Evolutionary conservation across 1,139 yeast species (phyloP).

Genomic region (Kodamaea suecica): DNA sequence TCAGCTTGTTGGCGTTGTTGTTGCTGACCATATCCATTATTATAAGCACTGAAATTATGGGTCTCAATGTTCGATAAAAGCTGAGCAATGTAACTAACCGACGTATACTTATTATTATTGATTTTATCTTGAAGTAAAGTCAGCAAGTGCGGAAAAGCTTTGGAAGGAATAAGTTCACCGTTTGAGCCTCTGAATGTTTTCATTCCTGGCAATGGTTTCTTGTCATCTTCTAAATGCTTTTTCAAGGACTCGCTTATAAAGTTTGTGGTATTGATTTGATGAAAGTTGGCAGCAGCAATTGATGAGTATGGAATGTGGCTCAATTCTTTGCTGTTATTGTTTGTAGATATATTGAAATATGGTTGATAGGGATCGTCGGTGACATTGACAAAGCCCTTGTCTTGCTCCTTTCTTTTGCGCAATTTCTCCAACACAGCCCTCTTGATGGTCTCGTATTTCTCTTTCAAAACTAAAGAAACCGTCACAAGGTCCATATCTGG

Average conservation of each 20-base stretch:
- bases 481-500: constrained; percentile 90
- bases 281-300: constrained; percentile 66
- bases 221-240: constrained; percentile 40
- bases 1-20: constrained; percentile 19
- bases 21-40: constrained; percentile 39
- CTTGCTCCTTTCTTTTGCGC: constrained; percentile 67
- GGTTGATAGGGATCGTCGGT: constrained; percentile 93
- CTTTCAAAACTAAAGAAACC: constrained; percentile 69
- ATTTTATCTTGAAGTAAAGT: constrained; percentile 33
- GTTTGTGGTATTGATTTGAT: constrained; percentile 64
- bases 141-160: constrained; percentile 42
- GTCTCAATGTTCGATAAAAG: constrained; percentile 43
- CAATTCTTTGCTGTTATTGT: constrained; percentile 51
- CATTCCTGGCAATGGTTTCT: constrained; percentile 42
- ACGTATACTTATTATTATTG: constrained; percentile 22
- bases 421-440: constrained; percentile 81
- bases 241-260: constrained; percentile 43
- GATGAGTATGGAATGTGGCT: constrained; percentile 79
- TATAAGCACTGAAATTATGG: constrained; percentile 47
- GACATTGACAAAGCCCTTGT: constrained; percentile 72
- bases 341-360: constrained; percentile 64
- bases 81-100: constrained; percentile 39
- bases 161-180: constrained; percentile 43
- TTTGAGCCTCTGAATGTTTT: constrained; percentile 45
- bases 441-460: constrained; percentile 74